Base-by-base conservation (phyloP, 257 asterid species). In the Ehretia macrophylla region DNA sequence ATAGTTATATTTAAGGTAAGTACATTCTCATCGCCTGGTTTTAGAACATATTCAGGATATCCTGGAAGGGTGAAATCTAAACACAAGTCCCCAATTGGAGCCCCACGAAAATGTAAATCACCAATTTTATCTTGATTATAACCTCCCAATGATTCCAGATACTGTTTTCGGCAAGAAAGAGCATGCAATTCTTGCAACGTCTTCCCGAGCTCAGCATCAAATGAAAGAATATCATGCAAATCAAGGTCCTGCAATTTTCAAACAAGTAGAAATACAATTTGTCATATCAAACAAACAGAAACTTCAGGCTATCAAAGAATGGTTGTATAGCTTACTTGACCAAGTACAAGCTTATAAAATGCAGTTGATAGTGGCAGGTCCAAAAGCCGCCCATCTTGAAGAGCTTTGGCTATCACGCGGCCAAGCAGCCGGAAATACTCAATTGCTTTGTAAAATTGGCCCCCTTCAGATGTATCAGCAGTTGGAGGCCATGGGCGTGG, bases 221-320 rank as follows among this genome's bases (percentile, higher is more conserved):
- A 89, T 52, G 95, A 81, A 35, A 77, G 64, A 45, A 93, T 74
- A 73, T 93, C 99, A 63, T 87, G 88, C 79, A 93, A 73, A 83
- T 94, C 99, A 73, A 89, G 87, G 65, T 85, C 96, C 99, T 90
- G 83, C n/a, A n/a, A n/a, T n/a, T n/a, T n/a, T n/a, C n/a, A n/a
- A n/a, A n/a, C n/a, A n/a, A n/a, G 32, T 35, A 55, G 23, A 46
- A 58, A 46, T 22, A 54, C n/a, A n/a, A 32, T 40, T 11, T 53
- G 17, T n/a, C n/a, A n/a, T n/a, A 52, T 27, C 12, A 14, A 6
- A 32, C 17, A 38, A n/a, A 5, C 54, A 51, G 14, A 37, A 16
- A 13, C 16, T 48, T 42, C 3, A 13, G 35, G 22, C 23, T 51
- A n/a, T n/a, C n/a, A n/a, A n/a, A n/a, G n/a, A n/a, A n/a, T n/a